Percentiles rank a stretch among this genome's conserved stretches.
phyloP scores from a whole-genome alignment of 257 asterid genomes.

The Solanum chiquidenum region DNA sequence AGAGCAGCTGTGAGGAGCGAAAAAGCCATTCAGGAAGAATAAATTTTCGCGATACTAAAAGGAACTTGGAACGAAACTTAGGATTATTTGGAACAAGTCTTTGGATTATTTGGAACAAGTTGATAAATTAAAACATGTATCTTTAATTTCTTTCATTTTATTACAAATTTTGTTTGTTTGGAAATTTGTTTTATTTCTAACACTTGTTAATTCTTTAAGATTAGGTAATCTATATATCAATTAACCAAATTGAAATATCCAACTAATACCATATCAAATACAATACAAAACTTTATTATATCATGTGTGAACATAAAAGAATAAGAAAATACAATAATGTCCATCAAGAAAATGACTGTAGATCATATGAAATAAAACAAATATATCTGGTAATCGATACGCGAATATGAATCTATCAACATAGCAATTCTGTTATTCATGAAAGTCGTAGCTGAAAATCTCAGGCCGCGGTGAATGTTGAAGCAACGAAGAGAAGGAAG shows the following conservation, averaged over 20 bases:
- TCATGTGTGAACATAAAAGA: neutral
- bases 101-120: neutral
- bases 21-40: neutral
- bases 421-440: neutral
- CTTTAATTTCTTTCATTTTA: neutral
- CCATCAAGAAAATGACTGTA: neutral
- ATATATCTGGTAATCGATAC: neutral
- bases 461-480: neutral
- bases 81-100: neutral
- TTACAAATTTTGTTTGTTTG: neutral
- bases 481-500: slow-evolving; percentile 22
- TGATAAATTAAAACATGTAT: neutral
- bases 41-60: neutral
- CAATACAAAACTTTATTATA: neutral
- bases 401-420: neutral
- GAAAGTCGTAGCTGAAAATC: neutral
- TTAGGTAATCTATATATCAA: neutral
- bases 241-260: neutral
- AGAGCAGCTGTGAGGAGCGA: neutral
- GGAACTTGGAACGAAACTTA: neutral
- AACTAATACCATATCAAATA: neutral
- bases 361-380: neutral
- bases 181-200: neutral
- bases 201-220: neutral
- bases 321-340: neutral